Evolutionary conservation across 352 stramenopile genomes (phyloP), one percentile per base, ranked within the genome.

Genomic region (Pythium phragmitis): DNA sequence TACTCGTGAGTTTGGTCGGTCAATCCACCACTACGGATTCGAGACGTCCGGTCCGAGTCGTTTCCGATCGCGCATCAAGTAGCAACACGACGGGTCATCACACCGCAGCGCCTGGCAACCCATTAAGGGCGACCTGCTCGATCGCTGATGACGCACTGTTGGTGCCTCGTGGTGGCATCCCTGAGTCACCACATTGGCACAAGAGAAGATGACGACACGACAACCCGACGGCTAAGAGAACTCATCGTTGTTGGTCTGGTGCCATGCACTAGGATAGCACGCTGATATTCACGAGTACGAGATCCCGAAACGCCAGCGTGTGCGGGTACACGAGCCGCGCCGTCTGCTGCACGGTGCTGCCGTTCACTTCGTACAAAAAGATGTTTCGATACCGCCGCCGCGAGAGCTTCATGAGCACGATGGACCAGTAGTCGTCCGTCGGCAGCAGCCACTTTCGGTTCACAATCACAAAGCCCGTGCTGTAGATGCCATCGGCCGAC

Each of bases 391-490:
- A 71, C 19, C 65, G 68, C 12, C 26, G 39, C 3, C 51, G 41
- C 7, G 54, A 9, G 16, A 77, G 17, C 48, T 72, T 79, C 52
- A 76, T 82, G 45, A 72, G 1, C 2, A 75, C 37, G 28, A 78
- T 70, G n/a, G 50, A 41, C 50, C 63, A 67, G 45, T 55, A 68
- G 33, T 75, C 71, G 52, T 51, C 50, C 13, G 63, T 68, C 11
- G 57, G 45, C 9, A 81, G 47, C 2, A 81, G 48, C 39, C 68
- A 81, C 52, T 72, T 70, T 54, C 55, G 33, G 63, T 77, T 72
- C 17, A 65, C 70, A 23, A 79, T 72, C 16, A 81, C 61, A 41
- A 75, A 78, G 17, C 73, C 70, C 36, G 59, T 68, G 61, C 61
- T 71, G 59, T 71, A 74, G 41, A 74, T 67, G 11, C 67, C 67